Conservation (phyloP, 2,329 filamentous ascomycete genomes). For the Daldinia sp. region DNA sequence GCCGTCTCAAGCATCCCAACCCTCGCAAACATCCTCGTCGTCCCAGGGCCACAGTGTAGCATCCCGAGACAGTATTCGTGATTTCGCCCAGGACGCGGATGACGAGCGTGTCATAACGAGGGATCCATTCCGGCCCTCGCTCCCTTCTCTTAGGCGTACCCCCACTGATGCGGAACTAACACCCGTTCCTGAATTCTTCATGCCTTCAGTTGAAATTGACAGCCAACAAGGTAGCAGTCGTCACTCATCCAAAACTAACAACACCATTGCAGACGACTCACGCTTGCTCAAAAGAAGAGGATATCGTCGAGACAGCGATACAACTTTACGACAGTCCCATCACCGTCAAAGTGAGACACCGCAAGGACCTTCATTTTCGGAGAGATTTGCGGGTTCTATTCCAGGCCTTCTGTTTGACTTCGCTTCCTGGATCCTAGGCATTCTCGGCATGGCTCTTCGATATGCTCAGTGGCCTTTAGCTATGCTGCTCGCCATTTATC, state of each 20-base stretch:
- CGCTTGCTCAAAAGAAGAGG: slow-evolving; percentile 45
- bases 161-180: slow-evolving; percentile 49
- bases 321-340: slow-evolving; percentile 34
- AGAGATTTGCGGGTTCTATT: slow-evolving; percentile 49
- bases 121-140: slow-evolving; percentile 63
- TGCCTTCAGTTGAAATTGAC: slow-evolving; percentile 58
- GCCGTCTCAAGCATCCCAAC: slow-evolving; percentile 61
- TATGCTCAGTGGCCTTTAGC: slow-evolving; percentile 72
- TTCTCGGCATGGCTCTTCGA: slow-evolving; percentile 66
- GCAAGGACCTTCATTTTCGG: slow-evolving; percentile 38
- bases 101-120: slow-evolving; percentile 64
- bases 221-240: slow-evolving; percentile 49
- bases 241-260: slow-evolving; percentile 48
- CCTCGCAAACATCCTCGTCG: slow-evolving; percentile 56
- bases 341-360: slow-evolving; percentile 24
- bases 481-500: slow-evolving; percentile 66
- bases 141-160: slow-evolving; percentile 46
- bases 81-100: slow-evolving; percentile 61
- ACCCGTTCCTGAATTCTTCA: slow-evolving; percentile 61
- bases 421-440: slow-evolving; percentile 60
- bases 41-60: slow-evolving; percentile 52
- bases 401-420: slow-evolving; percentile 52
- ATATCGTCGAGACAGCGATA: slow-evolving; percentile 33
- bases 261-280: slow-evolving; percentile 43
- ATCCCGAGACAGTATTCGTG: slow-evolving; percentile 66